Evolutionary conservation across 148 eudicot genomes (phyloP), one percentile per base, ranked within the genome.

Genomic region (Gaultheria prostrata): DNA sequence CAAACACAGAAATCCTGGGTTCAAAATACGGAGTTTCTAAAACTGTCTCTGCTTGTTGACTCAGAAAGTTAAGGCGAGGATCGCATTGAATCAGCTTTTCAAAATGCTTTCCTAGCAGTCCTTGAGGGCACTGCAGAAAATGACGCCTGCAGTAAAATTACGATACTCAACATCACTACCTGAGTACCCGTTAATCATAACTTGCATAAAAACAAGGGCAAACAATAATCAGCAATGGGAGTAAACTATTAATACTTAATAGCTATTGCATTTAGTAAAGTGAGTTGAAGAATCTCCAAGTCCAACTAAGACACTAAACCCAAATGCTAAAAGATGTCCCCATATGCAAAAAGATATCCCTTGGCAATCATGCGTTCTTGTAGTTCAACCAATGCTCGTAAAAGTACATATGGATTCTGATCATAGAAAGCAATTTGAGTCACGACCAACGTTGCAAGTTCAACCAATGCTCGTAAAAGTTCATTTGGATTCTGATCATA

Each of bases 51-150:
- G 92, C 92, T 86, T 95, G 98, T 78, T 93, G 97, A 84, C 98
- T 92, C 51, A 97, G 88, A 80, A 81, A 93, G 83, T 92, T 83
- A 77, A 97, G 98, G 79, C 98, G 99, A 80, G 94, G 97, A 89
- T 97, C 99, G 86, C 98, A 97, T 59, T 93, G 98, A 65, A 93
- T 85, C 56, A 97, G 97, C 87, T 97, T 97, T 80, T 97, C 98
- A 91, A 94, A 95, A 87, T 97, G 99, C 88, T 97, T 97, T 79
- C 93, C 97, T 59, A 97, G 77, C 82, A 90, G 89, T 35, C 98
- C 99, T 83, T 85, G 92, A 49, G 96, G 92, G 84, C 93, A 93
- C 89, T 92, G 92, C 84, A 97, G 87, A 86, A 87, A 91, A 86
- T 97, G 99, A 35, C 88, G 89, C 95, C 99, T 97, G 92, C 82